Evolutionary conservation across 2,329 filamentous ascomycete genomes (phyloP), one percentile per base, ranked within the genome.

Genomic region (Exserohilum rostratum): DNA sequence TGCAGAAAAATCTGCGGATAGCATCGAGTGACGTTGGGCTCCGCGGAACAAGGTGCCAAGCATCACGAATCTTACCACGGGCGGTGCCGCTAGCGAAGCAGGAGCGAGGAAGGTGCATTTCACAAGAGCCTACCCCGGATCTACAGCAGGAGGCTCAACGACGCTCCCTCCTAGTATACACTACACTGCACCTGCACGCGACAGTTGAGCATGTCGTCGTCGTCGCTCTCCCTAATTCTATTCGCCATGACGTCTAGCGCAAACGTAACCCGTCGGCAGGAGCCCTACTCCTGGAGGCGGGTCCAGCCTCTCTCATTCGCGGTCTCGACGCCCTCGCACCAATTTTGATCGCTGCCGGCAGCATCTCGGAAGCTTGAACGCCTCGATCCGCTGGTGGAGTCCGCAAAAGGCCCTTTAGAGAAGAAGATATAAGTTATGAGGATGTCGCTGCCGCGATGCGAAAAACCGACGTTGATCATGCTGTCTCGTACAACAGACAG

Each of bases 361-460:
- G 57, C 58, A 66, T 62, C 58, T 69, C 67, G 69, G 66, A 62
- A 57, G 46, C 49, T 55, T 57, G 49, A 48, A 44, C 39, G 46
- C 44, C 51, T 52, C 48, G 46, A 53, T 58, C 54, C 59, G 52
- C 51, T 47, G 47, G 60, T 55, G 55, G 62, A 60, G 62, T 61
- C 69, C 66, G 69, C 54, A 72, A 64, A 73, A 70, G 70, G 70
- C 65, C 70, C 72, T 72, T 73, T 68, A 62, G 33, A 20, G 44
- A 46, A 51, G 49, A 56, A 58, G 55, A 68, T 71, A 69, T 72
- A 72, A 68, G 58, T 61, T 53, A 55, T 40, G 38, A 56, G 17
- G 55, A 53, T 46, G 62, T 61, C 60, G 60, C 65, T 57, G 56
- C 48, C 49, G 39, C 30, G 38, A 44, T 45, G 27, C 44, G 44